These are phyloP conservation scores for Floccularia luteovirens DNA, from an alignment of 768 basidiomycete genomes.

Conservation along the genomic window DNA sequence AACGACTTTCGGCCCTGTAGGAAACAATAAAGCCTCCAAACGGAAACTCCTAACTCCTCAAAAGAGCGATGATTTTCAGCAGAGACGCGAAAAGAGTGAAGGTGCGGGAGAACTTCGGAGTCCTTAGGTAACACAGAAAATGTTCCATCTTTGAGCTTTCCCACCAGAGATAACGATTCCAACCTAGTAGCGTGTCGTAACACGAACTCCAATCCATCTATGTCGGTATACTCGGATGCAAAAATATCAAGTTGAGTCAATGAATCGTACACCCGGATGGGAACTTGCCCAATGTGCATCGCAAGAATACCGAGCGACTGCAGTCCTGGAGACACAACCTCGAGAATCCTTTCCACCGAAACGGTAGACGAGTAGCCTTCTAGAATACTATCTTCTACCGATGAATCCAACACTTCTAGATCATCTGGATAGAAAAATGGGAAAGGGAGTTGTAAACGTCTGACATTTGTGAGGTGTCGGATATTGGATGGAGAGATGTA, in stretches of 20 bases:
- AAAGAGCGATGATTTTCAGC: constrained; percentile 14
- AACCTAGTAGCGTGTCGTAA: constrained; percentile 23
- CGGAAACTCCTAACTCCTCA: not conserved
- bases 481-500: constrained; percentile 15
- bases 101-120: constrained; percentile 18
- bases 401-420: constrained; percentile 17
- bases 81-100: constrained; percentile 28
- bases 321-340: constrained; percentile 8
- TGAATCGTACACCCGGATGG: constrained; percentile 21
- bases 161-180: constrained; percentile 29
- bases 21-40: constrained; percentile 17
- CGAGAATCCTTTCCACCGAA: constrained; percentile 10
- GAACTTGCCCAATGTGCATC: constrained; percentile 17
- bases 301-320: constrained; percentile 19
- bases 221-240: constrained; percentile 17
- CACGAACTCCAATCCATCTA: constrained; percentile 24
- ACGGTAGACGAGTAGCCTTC: constrained; percentile 5
- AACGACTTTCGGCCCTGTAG: constrained; percentile 18
- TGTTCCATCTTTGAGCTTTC: constrained; percentile 17
- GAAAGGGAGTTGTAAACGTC: constrained; percentile 18
- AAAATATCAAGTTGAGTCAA: constrained; percentile 26
- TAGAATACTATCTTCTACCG: constrained; percentile 9
- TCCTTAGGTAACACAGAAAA: constrained; percentile 22
- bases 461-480: constrained; percentile 15
- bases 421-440: constrained; percentile 27